These are phyloP conservation scores for Metschnikowia amazonensis DNA, from an alignment of 805 yeast species.

Conservation along the genomic window DNA sequence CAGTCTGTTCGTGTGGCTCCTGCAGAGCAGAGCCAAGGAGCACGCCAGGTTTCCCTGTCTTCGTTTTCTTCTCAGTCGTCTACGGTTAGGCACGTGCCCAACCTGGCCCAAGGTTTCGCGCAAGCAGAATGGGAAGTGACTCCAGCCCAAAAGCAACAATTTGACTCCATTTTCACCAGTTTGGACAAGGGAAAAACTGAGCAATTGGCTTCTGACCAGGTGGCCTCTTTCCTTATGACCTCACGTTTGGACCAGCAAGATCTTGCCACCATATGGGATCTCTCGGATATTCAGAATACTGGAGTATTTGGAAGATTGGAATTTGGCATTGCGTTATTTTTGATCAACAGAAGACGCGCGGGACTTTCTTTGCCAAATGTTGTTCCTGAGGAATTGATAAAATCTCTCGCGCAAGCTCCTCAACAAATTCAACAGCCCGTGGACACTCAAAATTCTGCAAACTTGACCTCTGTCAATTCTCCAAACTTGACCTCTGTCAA, in stretches of 20 bases:
- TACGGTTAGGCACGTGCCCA: slow-evolving; percentile 27
- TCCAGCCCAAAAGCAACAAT: slow-evolving; percentile 68
- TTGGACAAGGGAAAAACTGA: slow-evolving; percentile 68
- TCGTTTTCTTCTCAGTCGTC: slow-evolving; percentile 35
- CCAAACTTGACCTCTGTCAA: slow-evolving; percentile 3
- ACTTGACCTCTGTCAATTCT: slow-evolving; percentile 1
- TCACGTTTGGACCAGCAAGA: slow-evolving; percentile 82
- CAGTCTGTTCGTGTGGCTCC: slow-evolving; percentile 25
- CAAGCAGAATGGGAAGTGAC: slow-evolving; percentile 62
- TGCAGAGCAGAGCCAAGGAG: slow-evolving; percentile 34
- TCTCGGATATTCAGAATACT: slow-evolving; percentile 82
- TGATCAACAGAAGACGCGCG: slow-evolving; percentile 77
- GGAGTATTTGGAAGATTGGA: slow-evolving; percentile 79
- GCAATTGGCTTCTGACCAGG: slow-evolving; percentile 66
- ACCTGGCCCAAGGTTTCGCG: slow-evolving; percentile 15
- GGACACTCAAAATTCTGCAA: background rate
- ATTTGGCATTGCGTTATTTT: slow-evolving; percentile 89
- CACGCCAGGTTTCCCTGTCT: slow-evolving; percentile 29
- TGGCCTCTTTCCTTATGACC: slow-evolving; percentile 84
- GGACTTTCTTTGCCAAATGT: slow-evolving; percentile 77
- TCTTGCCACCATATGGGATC: slow-evolving; percentile 90
- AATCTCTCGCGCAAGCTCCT: slow-evolving; percentile 23
- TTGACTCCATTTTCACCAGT: slow-evolving; percentile 72
- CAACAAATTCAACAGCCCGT: slow-evolving; percentile 7
- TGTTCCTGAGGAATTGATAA: slow-evolving; percentile 62